Evolutionary conservation across 1,139 yeast species (phyloP).

Genomic region (Tardiomyces digboiensis): DNA sequence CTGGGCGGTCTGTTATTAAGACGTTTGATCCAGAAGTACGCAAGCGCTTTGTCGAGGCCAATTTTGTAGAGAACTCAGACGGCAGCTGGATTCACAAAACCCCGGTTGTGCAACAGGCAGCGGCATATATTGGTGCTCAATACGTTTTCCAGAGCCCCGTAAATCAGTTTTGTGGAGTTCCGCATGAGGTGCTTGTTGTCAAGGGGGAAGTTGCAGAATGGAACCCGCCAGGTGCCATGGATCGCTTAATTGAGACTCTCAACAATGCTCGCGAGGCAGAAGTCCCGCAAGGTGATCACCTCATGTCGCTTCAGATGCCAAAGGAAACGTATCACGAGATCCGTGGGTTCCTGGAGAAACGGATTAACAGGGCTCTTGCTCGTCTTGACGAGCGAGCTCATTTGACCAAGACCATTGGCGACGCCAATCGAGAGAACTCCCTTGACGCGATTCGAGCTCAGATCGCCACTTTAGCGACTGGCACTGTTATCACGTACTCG

Average conservation of each 20-base stretch:
- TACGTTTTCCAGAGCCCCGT: slow-evolving; percentile 28
- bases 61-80: slow-evolving; percentile 17
- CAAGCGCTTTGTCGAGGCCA: slow-evolving; percentile 21
- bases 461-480: background rate
- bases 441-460: background rate
- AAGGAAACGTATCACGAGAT: slow-evolving; percentile 30
- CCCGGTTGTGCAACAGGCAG: slow-evolving; percentile 36
- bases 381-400: background rate
- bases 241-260: slow-evolving; percentile 21
- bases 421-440: background rate
- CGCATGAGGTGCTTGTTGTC: background rate
- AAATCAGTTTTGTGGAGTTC: slow-evolving; percentile 26
- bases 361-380: background rate
- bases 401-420: background rate
- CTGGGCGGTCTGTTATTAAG: slow-evolving; percentile 35
- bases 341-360: background rate
- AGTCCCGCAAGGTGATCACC: slow-evolving; percentile 42
- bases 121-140: slow-evolving; percentile 38
- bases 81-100: slow-evolving; percentile 34
- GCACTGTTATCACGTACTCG: background rate
- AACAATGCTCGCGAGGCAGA: slow-evolving; percentile 27
- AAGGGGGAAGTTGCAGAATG: slow-evolving; percentile 42
- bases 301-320: slow-evolving; percentile 44
- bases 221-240: slow-evolving; percentile 36
- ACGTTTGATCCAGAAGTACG: slow-evolving; percentile 38